Percentiles rank a stretch among this genome's conserved stretches.
Evolutionary conservation across 805 yeast genomes (phyloP).

Genomic region (Yarrowia sp.): DNA sequence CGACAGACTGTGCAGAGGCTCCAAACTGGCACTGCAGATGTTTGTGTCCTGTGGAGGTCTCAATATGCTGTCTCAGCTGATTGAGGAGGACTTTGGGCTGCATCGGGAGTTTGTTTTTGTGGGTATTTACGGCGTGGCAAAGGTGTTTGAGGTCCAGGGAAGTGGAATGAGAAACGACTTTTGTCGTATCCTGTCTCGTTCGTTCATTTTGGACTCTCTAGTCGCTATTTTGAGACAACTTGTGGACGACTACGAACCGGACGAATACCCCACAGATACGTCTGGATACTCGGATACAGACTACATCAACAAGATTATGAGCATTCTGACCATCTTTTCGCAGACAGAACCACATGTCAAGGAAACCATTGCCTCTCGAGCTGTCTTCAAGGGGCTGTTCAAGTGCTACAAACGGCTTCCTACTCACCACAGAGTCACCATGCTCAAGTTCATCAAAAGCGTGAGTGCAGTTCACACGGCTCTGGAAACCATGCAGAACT

Average conservation of each 20-base stretch:
- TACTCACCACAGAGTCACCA: conserved; percentile 39
- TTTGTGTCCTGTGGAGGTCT: conserved; percentile 49
- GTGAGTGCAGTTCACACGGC: conserved; percentile 35
- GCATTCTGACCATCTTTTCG: conserved; percentile 44
- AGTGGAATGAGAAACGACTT: conserved; percentile 42
- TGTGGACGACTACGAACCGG: conserved; percentile 23
- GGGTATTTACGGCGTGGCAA: conserved; percentile 44
- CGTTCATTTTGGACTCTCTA: conserved; percentile 42
- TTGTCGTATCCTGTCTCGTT: conserved; percentile 46
- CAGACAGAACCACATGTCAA: conserved; percentile 48
- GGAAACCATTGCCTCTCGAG: conserved; percentile 30
- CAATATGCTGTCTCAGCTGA: conserved; percentile 44
- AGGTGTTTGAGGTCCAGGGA: conserved; percentile 42
- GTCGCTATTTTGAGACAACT: conserved; percentile 41
- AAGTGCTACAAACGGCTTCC: conserved; percentile 32
- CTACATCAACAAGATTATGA: conserved; percentile 40
- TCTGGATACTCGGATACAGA: conserved; percentile 27
- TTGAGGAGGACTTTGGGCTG: conserved; percentile 46
- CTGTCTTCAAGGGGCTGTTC: conserved; percentile 39
- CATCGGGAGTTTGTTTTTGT: conserved; percentile 44
- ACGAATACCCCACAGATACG: conserved; percentile 27
- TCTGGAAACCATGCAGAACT: conserved; percentile 34
- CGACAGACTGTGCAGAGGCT: conserved; percentile 32
- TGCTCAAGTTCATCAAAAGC: conserved; percentile 46
- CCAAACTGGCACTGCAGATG: conserved; percentile 43